These are phyloP conservation scores for Oryza meridionalis DNA, from an alignment of 176 grass and related monocot genomes.

Conservation along the genomic window DNA sequence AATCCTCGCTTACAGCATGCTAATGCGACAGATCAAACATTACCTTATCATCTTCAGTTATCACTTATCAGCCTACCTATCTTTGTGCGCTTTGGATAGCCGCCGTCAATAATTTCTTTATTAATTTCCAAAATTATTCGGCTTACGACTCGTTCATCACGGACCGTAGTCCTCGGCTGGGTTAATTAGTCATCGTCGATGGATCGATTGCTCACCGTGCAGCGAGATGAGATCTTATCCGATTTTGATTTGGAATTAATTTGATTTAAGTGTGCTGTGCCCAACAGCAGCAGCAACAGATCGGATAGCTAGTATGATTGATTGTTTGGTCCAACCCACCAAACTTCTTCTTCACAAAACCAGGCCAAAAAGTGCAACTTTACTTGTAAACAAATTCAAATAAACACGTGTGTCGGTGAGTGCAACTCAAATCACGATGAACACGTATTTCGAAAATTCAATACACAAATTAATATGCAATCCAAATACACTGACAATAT, in stretches of 20 bases:
- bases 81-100: background rate
- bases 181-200: too few species aligned
- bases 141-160: too few species aligned
- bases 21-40: too few species aligned
- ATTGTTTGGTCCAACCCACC: conserved; percentile 33
- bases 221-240: background rate
- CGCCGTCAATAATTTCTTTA: background rate
- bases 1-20: too few species aligned
- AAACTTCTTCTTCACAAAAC: background rate
- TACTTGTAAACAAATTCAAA: conserved; percentile 3
- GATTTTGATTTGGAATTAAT: background rate
- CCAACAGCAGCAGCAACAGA: conserved; percentile 5
- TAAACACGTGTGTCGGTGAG: background rate
- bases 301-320: background rate
- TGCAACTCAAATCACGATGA: background rate
- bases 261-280: background rate
- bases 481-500: too few species aligned
- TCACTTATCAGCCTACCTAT: background rate
- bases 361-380: background rate
- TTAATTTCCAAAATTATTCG: too few species aligned
- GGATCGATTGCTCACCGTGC: background rate
- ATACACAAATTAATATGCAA: too few species aligned
- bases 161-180: too few species aligned
- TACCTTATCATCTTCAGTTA: too few species aligned
- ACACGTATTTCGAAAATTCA: background rate